phyloP scores from a whole-genome alignment of 345 rosid genomes.

The Hibiscus mutabilis region DNA sequence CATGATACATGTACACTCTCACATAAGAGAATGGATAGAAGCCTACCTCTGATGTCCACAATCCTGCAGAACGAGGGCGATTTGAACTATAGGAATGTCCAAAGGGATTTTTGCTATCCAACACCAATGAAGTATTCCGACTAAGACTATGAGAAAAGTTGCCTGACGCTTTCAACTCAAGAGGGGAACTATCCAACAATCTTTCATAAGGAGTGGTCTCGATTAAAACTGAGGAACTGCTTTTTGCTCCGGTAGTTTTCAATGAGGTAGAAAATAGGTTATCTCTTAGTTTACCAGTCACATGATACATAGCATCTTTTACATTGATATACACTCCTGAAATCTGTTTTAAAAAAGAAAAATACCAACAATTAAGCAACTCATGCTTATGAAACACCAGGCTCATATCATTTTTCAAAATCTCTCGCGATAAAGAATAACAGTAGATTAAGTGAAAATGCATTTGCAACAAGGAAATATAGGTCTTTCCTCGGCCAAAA shows the following conservation, averaged over 20 bases:
- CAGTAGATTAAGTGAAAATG: no score
- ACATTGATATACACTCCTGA: conserved; percentile 66
- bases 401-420: neutral
- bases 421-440: no score
- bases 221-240: conserved; percentile 30
- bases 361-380: neutral
- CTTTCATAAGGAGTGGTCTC: conserved; percentile 49
- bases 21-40: conserved; percentile 15
- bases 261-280: conserved; percentile 45
- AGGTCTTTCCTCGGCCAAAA: neutral
- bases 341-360: conserved; percentile 42
- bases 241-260: conserved; percentile 35
- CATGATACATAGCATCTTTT: conserved; percentile 68
- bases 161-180: conserved; percentile 24
- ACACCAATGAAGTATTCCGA: conserved; percentile 24
- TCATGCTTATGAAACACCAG: neutral
- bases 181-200: conserved; percentile 29
- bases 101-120: conserved; percentile 32
- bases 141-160: conserved; percentile 23
- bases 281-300: conserved; percentile 77
- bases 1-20: neutral
- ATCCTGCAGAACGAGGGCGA: conserved; percentile 38
- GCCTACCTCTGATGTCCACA: conserved; percentile 59
- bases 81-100: conserved; percentile 42
- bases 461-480: neutral